Evolutionary conservation across 371 early-diverging fungal species (phyloP).

Genomic region (Syncephalis plumigaleata): DNA sequence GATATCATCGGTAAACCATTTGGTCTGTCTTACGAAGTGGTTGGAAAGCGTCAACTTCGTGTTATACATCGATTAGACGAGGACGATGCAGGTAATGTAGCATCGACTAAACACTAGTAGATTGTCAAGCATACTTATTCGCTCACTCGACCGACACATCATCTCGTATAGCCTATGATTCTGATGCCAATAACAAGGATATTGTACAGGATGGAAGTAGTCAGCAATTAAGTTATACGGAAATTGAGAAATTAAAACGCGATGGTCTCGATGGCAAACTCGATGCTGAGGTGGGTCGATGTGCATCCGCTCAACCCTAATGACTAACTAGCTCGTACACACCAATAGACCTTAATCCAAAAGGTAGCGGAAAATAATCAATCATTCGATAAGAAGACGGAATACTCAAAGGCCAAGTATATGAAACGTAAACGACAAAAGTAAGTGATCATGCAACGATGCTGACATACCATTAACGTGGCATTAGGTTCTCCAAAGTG

Average conservation of each 20-base stretch:
- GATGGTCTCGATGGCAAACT: slow-evolving; percentile 53
- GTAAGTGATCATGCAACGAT: slow-evolving; percentile 26
- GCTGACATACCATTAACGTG: not conserved
- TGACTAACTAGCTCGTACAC: not conserved
- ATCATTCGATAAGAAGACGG: slow-evolving; percentile 81
- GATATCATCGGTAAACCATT: slow-evolving; percentile 68
- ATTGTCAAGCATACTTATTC: not conserved
- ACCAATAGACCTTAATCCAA: slow-evolving; percentile 50
- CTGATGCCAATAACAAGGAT: slow-evolving; percentile 68
- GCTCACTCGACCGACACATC: no score
- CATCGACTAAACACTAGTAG: no score
- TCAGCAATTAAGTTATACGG: slow-evolving; percentile 67
- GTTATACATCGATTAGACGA: slow-evolving; percentile 19
- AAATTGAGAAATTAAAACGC: slow-evolving; percentile 68
- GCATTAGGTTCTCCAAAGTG: slow-evolving; percentile 52
- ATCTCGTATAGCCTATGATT: slow-evolving; percentile 31
- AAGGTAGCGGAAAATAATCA: slow-evolving; percentile 64
- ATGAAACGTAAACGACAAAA: slow-evolving; percentile 84
- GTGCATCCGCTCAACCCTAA: not conserved
- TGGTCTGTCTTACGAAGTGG: slow-evolving; percentile 74
- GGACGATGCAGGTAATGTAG: slow-evolving; percentile 23
- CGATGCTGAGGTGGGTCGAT: slow-evolving; percentile 20
- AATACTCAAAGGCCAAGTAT: slow-evolving; percentile 91
- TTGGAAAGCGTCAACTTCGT: slow-evolving; percentile 27
- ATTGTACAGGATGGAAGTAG: slow-evolving; percentile 50